These are phyloP conservation scores for Datura wrightii DNA, from an alignment of 257 asterid species.

Conservation along the genomic window DNA sequence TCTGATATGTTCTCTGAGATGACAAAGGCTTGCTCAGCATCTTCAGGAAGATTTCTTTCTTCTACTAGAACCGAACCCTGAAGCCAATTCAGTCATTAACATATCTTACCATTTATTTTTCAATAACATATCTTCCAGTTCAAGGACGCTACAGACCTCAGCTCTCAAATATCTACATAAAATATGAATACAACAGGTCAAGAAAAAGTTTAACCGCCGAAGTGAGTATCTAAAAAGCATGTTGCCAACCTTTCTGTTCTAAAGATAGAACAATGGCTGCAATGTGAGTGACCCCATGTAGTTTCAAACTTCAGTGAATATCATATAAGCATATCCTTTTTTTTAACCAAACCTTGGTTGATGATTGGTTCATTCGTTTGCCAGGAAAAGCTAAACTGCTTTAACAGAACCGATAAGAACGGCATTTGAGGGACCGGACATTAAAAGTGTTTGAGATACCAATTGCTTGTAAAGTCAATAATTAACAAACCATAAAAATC, in stretches of 20 bases:
- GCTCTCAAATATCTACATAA: neutral
- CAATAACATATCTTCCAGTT: neutral
- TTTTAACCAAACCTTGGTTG: neutral
- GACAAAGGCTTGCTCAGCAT: conserved; percentile 70
- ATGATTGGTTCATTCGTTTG: conserved; percentile 1
- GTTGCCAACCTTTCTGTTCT: neutral
- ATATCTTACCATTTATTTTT: neutral
- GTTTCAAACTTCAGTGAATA: neutral
- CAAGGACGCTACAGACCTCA: neutral
- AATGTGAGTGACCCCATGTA: neutral
- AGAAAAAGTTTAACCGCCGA: neutral
- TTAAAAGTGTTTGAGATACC: neutral
- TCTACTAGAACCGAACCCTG: conserved; percentile 73
- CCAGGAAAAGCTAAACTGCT: neutral
- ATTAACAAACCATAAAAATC: conserved; percentile 5
- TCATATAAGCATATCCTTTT: neutral
- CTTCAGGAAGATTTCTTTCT: conserved; percentile 68
- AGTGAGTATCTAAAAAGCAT: conserved; percentile 11
- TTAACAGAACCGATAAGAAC: neutral
- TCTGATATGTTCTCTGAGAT: conserved; percentile 62
- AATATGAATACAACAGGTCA: conserved; percentile 4
- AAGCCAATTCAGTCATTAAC: conserved; percentile 30
- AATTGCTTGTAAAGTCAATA: neutral
- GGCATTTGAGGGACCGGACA: neutral
- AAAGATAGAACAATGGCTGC: neutral